phyloP scores from a whole-genome alignment of 2,329 filamentous ascomycete species.

The Scytalidium lignicola region DNA sequence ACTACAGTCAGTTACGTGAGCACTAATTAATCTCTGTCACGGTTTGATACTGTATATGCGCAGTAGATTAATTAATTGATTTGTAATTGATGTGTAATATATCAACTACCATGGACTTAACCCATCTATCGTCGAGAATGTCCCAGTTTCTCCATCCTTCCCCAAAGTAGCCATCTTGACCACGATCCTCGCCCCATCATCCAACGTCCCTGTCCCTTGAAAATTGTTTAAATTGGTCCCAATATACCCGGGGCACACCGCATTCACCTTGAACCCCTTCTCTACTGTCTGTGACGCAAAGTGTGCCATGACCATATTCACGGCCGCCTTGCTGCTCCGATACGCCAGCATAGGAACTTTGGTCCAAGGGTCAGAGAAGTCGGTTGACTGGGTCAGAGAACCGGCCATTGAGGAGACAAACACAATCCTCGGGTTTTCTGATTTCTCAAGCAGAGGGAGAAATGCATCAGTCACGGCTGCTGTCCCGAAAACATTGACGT shows the following conservation, averaged over 20 bases:
- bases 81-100: too few species aligned
- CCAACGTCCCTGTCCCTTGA: conserved; percentile 6
- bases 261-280: conserved; percentile 17
- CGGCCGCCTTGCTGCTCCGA: conserved; percentile 22
- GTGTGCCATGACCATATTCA: conserved; percentile 26
- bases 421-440: conserved; percentile 19
- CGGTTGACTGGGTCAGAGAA: conserved; percentile 8
- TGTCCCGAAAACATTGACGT: conserved; percentile 26
- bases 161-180: conserved; percentile 21
- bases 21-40: too few species aligned
- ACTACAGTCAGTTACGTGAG: too few species aligned
- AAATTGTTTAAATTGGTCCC: conserved; percentile 22
- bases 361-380: conserved; percentile 10
- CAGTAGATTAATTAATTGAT: too few species aligned
- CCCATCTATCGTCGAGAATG: conserved; percentile 11
- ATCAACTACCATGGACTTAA: conserved; percentile 11
- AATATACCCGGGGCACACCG: conserved; percentile 20
- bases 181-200: conserved; percentile 20
- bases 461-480: conserved; percentile 26
- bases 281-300: conserved; percentile 20
- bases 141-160: conserved; percentile 18
- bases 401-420: conserved; percentile 21
- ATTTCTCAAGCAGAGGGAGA: conserved; percentile 28
- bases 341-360: conserved; percentile 14
- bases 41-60: not conserved